phyloP scores from a whole-genome alignment of 768 basidiomycete genomes.

The Suillus weaverae region DNA sequence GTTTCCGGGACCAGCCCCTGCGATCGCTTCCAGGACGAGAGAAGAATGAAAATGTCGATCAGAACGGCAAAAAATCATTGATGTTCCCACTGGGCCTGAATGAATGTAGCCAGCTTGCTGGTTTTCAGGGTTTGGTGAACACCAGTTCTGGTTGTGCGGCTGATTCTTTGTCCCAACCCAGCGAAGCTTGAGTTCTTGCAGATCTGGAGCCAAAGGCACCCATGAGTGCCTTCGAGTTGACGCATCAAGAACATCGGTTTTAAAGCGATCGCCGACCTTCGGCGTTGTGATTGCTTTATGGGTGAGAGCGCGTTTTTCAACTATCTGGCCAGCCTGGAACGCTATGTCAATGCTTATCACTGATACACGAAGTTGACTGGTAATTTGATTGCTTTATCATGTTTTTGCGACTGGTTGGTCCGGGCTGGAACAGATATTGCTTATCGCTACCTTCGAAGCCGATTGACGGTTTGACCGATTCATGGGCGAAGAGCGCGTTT shows the following conservation, averaged over 20 bases:
- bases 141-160: background rate
- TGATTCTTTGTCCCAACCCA: too few relatives aligned
- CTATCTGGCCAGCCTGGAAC: background rate
- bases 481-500: background rate
- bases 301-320: background rate
- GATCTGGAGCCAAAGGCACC: background rate
- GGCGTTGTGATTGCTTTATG: background rate
- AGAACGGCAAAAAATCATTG: background rate
- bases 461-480: background rate
- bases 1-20: background rate
- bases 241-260: slow-evolving; percentile 1
- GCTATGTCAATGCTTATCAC: background rate
- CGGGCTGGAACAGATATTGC: background rate
- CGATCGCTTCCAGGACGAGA: background rate
- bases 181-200: background rate
- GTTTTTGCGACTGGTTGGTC: background rate
- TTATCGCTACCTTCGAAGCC: background rate
- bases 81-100: background rate
- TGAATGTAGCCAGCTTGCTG: background rate
- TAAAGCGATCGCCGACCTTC: background rate
- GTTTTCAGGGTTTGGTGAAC: background rate
- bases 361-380: background rate
- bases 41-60: background rate
- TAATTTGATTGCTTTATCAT: background rate
- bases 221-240: background rate